These are phyloP conservation scores for Aspergillus persii DNA, from an alignment of 2,329 filamentous ascomycete species.

Conservation along the genomic window DNA sequence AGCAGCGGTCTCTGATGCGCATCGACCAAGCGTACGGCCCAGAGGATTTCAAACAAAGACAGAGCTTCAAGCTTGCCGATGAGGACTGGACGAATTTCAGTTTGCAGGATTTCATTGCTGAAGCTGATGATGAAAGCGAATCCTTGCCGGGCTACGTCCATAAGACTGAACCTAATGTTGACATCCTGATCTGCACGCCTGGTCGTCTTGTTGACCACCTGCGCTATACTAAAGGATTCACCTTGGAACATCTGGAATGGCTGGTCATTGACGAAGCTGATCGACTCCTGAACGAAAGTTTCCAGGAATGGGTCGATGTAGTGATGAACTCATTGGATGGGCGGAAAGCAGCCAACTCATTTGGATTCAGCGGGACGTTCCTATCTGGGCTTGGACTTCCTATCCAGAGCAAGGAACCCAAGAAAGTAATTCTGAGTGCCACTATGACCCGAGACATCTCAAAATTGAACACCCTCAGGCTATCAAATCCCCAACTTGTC, in stretches of 20 bases:
- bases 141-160: slow-evolving; percentile 61
- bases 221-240: slow-evolving; percentile 77
- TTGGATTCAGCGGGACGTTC: slow-evolving; percentile 40
- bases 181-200: slow-evolving; percentile 87
- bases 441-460: slow-evolving; percentile 88
- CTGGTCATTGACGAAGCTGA: slow-evolving; percentile 92
- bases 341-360: slow-evolving; percentile 50
- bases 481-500: slow-evolving; percentile 72
- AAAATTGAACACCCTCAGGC: slow-evolving; percentile 69
- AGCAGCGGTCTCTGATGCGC: slow-evolving; percentile 62
- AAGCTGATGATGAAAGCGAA: slow-evolving; percentile 38
- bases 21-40: slow-evolving; percentile 69
- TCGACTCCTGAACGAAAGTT: slow-evolving; percentile 84
- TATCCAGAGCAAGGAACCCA: slow-evolving; percentile 49
- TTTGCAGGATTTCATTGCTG: slow-evolving; percentile 45
- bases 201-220: slow-evolving; percentile 91
- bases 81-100: slow-evolving; percentile 50
- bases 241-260: slow-evolving; percentile 76
- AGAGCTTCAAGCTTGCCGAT: slow-evolving; percentile 42
- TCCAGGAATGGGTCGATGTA: slow-evolving; percentile 81
- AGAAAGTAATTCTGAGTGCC: slow-evolving; percentile 84
- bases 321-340: slow-evolving; percentile 61
- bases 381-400: slow-evolving; percentile 37
- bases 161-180: slow-evolving; percentile 69
- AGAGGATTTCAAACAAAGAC: slow-evolving; percentile 51